phyloP scores from a whole-genome alignment of 371 early-diverging fungal species.

The Mucor piriformis region DNA sequence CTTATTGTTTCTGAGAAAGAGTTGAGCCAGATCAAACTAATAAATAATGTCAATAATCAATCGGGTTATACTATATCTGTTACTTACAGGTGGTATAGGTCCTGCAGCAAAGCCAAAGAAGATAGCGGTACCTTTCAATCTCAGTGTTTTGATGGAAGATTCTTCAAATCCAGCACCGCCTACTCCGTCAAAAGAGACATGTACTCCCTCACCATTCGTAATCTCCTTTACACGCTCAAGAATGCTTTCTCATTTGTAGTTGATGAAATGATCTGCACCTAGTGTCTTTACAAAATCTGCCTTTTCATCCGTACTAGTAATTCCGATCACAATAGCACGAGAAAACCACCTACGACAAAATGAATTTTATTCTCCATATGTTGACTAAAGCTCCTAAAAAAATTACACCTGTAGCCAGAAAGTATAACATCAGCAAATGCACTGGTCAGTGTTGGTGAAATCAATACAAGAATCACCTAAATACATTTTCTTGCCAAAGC shows the following conservation, averaged over 20 bases:
- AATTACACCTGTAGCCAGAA: too few relatives aligned
- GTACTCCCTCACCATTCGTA: conserved; percentile 77
- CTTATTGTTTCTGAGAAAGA: not conserved
- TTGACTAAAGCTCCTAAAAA: too few relatives aligned
- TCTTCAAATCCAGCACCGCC: conserved; percentile 86
- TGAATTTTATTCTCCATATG: too few relatives aligned
- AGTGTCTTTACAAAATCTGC: conserved; percentile 66
- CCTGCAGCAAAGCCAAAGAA: conserved; percentile 96
- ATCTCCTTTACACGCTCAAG: conserved; percentile 74
- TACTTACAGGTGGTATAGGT: conserved; percentile 68
- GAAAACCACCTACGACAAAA: too few relatives aligned
- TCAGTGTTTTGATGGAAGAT: conserved; percentile 64
- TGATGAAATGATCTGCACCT: conserved; percentile 83
- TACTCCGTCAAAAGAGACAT: conserved; percentile 92
- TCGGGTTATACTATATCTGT: too few relatives aligned
- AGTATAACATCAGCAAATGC: too few relatives aligned
- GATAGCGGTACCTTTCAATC: conserved; percentile 77
- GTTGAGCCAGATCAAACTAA: not conserved
- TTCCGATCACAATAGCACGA: conserved; percentile 93
- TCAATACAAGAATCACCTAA: too few relatives aligned
- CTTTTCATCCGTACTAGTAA: conserved; percentile 81
- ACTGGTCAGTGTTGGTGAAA: too few relatives aligned
- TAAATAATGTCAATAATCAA: not conserved
- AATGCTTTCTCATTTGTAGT: conserved; percentile 70
- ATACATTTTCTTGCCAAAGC: too few relatives aligned